Evolutionary conservation across 2,329 filamentous ascomycete species (phyloP).

Genomic region (Neobulgaria alba): DNA sequence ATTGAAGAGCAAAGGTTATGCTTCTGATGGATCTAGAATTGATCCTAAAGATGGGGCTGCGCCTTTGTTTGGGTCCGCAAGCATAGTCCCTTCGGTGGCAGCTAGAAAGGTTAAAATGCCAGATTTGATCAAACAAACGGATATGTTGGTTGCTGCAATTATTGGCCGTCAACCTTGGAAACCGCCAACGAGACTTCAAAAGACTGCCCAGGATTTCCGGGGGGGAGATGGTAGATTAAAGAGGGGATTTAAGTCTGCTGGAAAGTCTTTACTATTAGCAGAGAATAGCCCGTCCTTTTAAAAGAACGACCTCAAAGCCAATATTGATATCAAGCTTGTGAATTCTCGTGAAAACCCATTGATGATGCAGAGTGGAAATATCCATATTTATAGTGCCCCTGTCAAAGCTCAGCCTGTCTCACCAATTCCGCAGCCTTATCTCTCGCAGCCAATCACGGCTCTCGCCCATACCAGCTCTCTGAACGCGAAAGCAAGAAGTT

Average conservation of each 20-base stretch:
- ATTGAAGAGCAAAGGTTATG: constrained; percentile 37
- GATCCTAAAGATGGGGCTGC: background rate
- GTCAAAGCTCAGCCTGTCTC: constrained; percentile 1
- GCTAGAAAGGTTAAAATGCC: background rate
- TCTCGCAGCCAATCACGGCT: constrained; percentile 8
- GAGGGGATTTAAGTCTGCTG: too few relatives aligned
- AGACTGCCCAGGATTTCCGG: too few relatives aligned
- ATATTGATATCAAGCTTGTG: too few relatives aligned
- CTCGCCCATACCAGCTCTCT: background rate
- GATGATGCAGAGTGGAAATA: background rate
- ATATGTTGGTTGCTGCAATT: background rate
- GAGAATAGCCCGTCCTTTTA: too few relatives aligned
- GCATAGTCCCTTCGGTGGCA: constrained; percentile 9
- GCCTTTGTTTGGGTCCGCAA: constrained; percentile 31
- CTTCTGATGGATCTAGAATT: constrained; percentile 23
- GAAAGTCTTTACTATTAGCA: too few relatives aligned
- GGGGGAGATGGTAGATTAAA: too few relatives aligned
- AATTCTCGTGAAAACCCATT: too few relatives aligned
- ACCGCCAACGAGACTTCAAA: too few relatives aligned
- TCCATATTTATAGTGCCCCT: background rate
- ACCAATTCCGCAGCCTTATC: constrained; percentile 2
- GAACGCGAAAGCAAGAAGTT: too few relatives aligned
- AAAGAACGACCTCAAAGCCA: too few relatives aligned
- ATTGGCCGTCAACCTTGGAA: background rate
- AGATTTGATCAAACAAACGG: constrained; percentile 1